Conservation (phyloP, 176 grass and related monocot genomes). For the Ananas comosus region DNA sequence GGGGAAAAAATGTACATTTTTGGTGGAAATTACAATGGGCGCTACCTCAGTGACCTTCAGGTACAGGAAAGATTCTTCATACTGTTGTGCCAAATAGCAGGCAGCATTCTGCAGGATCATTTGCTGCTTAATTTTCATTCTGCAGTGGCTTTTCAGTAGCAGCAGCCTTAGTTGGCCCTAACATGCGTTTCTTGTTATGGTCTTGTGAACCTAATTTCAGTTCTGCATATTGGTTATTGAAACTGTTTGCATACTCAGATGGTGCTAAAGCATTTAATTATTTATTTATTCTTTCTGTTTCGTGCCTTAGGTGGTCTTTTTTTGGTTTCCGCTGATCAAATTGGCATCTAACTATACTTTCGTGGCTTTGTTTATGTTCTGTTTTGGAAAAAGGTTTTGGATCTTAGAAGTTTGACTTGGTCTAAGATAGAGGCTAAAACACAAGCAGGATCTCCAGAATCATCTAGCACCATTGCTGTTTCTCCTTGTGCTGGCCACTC, state of each 20-base stretch:
- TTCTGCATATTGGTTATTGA: not conserved
- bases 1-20: slow-evolving; percentile 95
- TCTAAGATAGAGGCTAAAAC: slow-evolving; percentile 82
- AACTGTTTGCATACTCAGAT: not conserved
- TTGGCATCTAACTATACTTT: not conserved
- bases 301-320: not conserved
- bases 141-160: not conserved
- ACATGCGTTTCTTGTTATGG: not conserved
- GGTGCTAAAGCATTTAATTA: not conserved
- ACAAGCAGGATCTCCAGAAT: slow-evolving; percentile 52
- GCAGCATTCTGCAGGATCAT: too few relatives aligned
- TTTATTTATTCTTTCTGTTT: not conserved
- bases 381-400: slow-evolving; percentile 49
- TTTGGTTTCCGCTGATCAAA: not conserved
- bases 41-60: slow-evolving; percentile 98
- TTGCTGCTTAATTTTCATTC: too few relatives aligned
- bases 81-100: not conserved
- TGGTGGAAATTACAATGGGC: slow-evolving; percentile 97
- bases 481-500: slow-evolving; percentile 92
- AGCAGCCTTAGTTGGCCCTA: not conserved
- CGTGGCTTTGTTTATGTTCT: slow-evolving; percentile 12
- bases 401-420: slow-evolving; percentile 89
- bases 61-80: slow-evolving; percentile 15
- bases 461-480: slow-evolving; percentile 32
- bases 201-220: slow-evolving; percentile 13